Evolutionary conservation across 257 asterid genomes (phyloP).

Genomic region (Asclepias syriaca): DNA sequence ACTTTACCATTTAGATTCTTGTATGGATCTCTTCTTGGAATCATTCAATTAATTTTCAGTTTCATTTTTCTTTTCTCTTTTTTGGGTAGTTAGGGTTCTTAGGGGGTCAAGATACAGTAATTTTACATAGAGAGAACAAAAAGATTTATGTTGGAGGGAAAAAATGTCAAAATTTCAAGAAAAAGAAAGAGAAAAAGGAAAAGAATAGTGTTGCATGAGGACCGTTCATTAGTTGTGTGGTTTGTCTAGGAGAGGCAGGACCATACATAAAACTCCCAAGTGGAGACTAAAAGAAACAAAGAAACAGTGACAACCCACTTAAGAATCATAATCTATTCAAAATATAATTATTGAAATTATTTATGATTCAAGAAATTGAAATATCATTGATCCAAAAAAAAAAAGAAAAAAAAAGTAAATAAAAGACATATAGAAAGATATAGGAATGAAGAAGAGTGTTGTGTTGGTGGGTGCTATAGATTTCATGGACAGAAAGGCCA

Average conservation of each 20-base stretch:
- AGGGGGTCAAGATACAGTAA: not conserved
- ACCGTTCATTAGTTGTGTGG: not conserved
- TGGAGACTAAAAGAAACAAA: not conserved
- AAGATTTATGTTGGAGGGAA: too few relatives aligned
- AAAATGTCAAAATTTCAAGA: not conserved
- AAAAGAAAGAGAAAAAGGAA: not conserved
- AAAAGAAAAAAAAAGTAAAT: too few relatives aligned
- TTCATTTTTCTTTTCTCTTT: too few relatives aligned
- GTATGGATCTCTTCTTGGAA: not conserved
- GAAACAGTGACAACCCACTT: too few relatives aligned
- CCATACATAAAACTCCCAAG: not conserved
- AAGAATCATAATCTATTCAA: too few relatives aligned
- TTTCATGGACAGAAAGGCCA: slow-evolving; percentile 66
- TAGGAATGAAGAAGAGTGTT: not conserved
- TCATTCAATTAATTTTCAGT: too few relatives aligned
- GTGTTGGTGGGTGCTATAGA: not conserved
- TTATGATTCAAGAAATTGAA: too few relatives aligned
- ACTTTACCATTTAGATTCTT: not conserved
- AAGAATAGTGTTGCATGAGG: not conserved
- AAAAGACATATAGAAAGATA: not conserved
- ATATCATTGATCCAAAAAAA: too few relatives aligned
- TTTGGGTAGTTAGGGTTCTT: too few relatives aligned
- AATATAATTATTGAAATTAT: too few relatives aligned
- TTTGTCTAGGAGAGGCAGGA: not conserved
- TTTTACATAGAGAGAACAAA: too few relatives aligned